Evolutionary conservation across 352 stramenopile genomes (phyloP), one percentile per base, ranked within the genome.

Genomic region (Globisporangium middletonii): DNA sequence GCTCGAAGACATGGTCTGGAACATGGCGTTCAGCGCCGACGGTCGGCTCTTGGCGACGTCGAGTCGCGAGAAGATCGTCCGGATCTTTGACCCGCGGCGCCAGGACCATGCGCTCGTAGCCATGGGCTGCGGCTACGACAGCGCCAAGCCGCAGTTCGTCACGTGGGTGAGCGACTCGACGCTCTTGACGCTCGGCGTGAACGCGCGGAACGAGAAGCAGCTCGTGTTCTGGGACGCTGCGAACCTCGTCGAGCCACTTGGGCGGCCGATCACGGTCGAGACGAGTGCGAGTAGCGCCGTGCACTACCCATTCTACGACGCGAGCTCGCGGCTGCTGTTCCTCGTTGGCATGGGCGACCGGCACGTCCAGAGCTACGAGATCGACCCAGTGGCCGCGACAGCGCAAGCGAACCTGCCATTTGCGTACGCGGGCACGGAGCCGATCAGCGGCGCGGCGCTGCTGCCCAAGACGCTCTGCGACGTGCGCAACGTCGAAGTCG

Each of bases 361-460:
- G 12, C 73, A 88, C 41, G 73, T 94, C 51, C 84, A 77, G 72
- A 92, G 81, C 60, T 94, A 77, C 50, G 81, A 94, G 64, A 64
- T 94, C 26, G 70, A 83, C 16, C 59, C 68, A 0, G 46, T 61
- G 35, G 58, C 58, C 47, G 57, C 70, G 16, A 71, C 58, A 5
- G 75, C 79, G 30, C 67, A 90, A 33, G 63, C 72, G 35, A 92
- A 92, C 50, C 59, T 89, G 43, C 75, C 78, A 1, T 91, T 89
- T 59, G 62, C 79, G 43, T 72, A 86, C 53, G 30, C 74, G 16
- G 72, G 77, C 13, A 60, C 53, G 15, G 57, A 71, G 9, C 72
- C 83, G 6, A 89, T 92, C 46, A 72, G 67, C 45, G 81, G 69
- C 18, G 81, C 77, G 11, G 65, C 75, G 27, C 47, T 94, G 57